Evolutionary conservation across 495 filamentous ascomycete species (phyloP), one percentile per base, ranked within the genome.

Genomic region (Cercophora scortea): DNA sequence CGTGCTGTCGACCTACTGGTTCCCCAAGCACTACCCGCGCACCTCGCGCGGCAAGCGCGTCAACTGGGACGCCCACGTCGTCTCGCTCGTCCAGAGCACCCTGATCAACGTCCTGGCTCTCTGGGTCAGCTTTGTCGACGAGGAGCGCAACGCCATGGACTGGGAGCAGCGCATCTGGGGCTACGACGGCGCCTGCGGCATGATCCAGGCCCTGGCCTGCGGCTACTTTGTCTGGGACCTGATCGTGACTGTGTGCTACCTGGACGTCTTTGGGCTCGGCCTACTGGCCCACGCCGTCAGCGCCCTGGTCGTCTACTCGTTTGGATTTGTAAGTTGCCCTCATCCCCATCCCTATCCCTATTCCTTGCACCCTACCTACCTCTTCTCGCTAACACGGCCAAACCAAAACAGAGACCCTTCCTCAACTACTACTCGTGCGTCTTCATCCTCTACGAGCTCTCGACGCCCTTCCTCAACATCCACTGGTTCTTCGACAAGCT

Each of bases 401-500:
- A 25, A 25, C 25, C 12, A 33, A 18, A 15, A 58, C 64, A 96
- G 91, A 77, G 89, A 55, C 93, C 93, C 0, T 95, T 95, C 64
- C 73, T 96, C 57, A 96, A 96, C 73, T 96, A 83, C 76, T 97
- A 96, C 70, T 88, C 82, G 49, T 79, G 84, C 15, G 81, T 83
- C 48, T 97, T 99, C 74, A 89, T 99, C 62, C 89, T 99, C 60
- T 99, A 95, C 78, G 93, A 99, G 74, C 87, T 99, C 51, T 96
- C 89, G 49, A 86, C 83, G 59, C 90, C 90, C 12, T 92, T 95
- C 74, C 83, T 94, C 61, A 94, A 95, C 67, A 87, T 97, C 71
- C 93, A 99, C 78, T 99, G 93, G 93, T 97, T 99, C 79, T 91
- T 87, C 64, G 93, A 99, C 75, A 99, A 99, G 73, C 77, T 96